Percentiles rank a stretch among this genome's conserved stretches.
These are phyloP conservation scores for Pharnaceum exiguum DNA, from an alignment of 148 eudicot species.

Conservation along the genomic window DNA sequence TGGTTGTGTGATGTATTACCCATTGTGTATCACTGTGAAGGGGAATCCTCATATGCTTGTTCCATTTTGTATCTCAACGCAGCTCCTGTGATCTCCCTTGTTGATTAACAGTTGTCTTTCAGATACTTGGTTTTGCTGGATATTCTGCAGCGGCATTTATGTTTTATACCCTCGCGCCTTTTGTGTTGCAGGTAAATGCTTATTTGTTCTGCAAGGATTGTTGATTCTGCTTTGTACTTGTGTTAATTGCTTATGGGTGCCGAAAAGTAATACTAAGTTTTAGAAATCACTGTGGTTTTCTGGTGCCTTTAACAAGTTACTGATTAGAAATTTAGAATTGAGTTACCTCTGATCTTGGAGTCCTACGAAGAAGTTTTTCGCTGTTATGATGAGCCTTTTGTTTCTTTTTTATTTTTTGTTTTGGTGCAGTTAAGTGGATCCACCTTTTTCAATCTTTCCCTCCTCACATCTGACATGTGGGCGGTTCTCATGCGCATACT, in stretches of 20 bases:
- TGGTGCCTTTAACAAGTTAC: neutral
- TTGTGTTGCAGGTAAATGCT: conserved; percentile 53
- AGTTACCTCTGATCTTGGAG: neutral
- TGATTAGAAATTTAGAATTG: neutral
- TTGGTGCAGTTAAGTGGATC: conserved; percentile 66
- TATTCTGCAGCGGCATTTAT: conserved; percentile 46
- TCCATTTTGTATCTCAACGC: neutral
- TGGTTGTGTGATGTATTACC: too few relatives aligned
- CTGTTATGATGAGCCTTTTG: conserved; percentile 4
- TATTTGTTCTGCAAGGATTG: neutral
- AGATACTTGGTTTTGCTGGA: conserved; percentile 63
- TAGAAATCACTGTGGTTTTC: neutral
- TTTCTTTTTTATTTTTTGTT: too few relatives aligned
- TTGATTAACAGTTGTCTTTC: too few relatives aligned
- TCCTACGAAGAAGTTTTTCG: neutral
- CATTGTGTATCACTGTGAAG: too few relatives aligned
- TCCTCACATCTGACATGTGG: conserved; percentile 96
- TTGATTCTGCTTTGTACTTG: neutral
- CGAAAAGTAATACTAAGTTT: too few relatives aligned
- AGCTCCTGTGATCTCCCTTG: neutral
- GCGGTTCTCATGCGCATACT: conserved; percentile 75
- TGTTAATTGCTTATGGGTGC: too few relatives aligned
- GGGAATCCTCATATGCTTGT: neutral
- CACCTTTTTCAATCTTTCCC: conserved; percentile 78
- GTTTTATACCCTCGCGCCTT: conserved; percentile 60